phyloP scores from a whole-genome alignment of 1,284 basidiomycete genomes.

The Irpex sp. region DNA sequence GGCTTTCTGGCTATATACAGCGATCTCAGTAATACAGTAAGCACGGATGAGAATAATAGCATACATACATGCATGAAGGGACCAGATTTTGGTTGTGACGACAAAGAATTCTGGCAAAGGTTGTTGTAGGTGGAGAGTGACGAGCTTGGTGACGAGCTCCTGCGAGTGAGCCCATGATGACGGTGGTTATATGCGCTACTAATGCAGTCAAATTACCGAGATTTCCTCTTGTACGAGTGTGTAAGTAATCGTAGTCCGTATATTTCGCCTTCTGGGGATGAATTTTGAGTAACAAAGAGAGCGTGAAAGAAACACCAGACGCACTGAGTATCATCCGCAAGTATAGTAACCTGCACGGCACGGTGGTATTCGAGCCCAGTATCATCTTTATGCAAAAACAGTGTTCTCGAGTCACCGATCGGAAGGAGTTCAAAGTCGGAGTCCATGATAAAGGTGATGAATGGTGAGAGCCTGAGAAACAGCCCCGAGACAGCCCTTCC shows the following conservation, averaged over 20 bases:
- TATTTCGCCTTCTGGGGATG: conserved; percentile 11
- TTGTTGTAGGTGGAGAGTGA: conserved; percentile 17
- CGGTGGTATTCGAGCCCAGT: conserved; percentile 5
- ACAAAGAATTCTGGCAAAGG: conserved; percentile 15
- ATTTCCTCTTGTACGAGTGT: conserved; percentile 21
- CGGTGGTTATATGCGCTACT: background rate
- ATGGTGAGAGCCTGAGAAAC: background rate
- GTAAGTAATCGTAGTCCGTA: conserved; percentile 18
- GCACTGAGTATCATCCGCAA: conserved; percentile 7
- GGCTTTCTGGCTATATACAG: conserved; percentile 11
- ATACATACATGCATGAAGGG: conserved; percentile 17
- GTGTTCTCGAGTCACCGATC: conserved; percentile 1
- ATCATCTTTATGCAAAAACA: conserved; percentile 11
- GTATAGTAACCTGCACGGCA: conserved; percentile 10
- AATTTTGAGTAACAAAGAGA: background rate
- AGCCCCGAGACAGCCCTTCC: no score
- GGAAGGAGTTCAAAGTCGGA: conserved; percentile 1
- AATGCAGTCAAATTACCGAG: conserved; percentile 13
- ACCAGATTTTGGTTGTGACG: conserved; percentile 18
- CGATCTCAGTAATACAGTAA: background rate
- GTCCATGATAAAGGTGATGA: background rate
- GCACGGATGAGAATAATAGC: background rate
- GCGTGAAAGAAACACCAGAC: background rate
- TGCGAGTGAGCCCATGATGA: background rate
- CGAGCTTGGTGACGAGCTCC: conserved; percentile 19